These are phyloP conservation scores for Tetracentron sinense DNA, from an alignment of 164 flowering plant genomes.

Conservation along the genomic window DNA sequence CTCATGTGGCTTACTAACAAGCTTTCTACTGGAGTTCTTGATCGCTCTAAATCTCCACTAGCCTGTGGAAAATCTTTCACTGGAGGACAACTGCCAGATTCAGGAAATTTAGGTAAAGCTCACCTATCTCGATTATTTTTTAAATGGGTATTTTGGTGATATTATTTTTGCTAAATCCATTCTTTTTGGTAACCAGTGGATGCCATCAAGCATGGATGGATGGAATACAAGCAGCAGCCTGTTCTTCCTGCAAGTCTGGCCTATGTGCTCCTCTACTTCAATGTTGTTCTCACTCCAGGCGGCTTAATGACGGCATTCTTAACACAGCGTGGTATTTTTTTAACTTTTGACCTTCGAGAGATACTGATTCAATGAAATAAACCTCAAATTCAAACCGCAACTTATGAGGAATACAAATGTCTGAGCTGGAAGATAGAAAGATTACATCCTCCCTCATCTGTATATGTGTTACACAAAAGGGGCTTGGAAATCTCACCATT, in stretches of 20 bases:
- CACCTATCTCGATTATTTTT: background rate
- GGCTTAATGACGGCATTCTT: conserved; percentile 97
- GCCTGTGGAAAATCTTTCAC: conserved; percentile 27
- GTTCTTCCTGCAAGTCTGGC: conserved; percentile 99
- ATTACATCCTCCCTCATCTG: background rate
- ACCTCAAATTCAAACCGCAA: background rate
- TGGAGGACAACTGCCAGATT: conserved; percentile 24
- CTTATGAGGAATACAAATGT: background rate
- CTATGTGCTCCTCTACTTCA: conserved; percentile 86
- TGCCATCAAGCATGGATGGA: conserved; percentile 87
- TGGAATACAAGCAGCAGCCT: conserved; percentile 87
- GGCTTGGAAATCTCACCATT: background rate
- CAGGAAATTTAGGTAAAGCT: conserved; percentile 42
- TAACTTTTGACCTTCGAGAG: background rate
- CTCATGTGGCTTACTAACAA: conserved; percentile 82
- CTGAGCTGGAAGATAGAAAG: too few species aligned
- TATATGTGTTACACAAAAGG: background rate
- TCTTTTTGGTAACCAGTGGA: conserved; percentile 42
- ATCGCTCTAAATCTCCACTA: conserved; percentile 56
- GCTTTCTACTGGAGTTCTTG: conserved; percentile 89
- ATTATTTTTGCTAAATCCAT: conserved; percentile 5
- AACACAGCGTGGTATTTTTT: conserved; percentile 72
- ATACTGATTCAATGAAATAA: background rate
- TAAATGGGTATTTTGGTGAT: background rate
- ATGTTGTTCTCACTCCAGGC: conserved; percentile 87